Evolutionary conservation across 495 filamentous ascomycete species (phyloP).

Genomic region (Talaromyces thailandensis): DNA sequence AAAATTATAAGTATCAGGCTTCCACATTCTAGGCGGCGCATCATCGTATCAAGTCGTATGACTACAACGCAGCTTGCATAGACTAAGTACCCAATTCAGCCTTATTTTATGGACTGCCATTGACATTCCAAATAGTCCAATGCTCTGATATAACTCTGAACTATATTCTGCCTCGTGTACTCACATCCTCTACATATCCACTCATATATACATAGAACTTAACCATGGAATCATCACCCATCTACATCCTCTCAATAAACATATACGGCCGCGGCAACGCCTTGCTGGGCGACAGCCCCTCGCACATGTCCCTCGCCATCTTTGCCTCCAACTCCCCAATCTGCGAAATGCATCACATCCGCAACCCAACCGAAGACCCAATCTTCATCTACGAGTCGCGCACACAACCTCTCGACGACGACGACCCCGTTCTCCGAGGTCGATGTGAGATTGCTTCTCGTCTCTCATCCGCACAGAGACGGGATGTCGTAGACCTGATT

Average conservation of each 20-base stretch:
- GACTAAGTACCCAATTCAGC: background rate
- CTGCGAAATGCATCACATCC: slow-evolving; percentile 18
- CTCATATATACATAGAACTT: too few species aligned
- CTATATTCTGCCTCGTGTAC: too few species aligned
- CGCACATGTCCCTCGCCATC: slow-evolving; percentile 14
- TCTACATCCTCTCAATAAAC: slow-evolving; percentile 13
- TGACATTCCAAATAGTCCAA: background rate
- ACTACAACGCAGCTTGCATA: too few species aligned
- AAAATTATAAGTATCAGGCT: too few species aligned
- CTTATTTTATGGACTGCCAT: background rate
- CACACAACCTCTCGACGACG: slow-evolving; percentile 14
- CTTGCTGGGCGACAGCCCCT: slow-evolving; percentile 13
- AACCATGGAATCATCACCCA: background rate
- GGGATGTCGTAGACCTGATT: background rate
- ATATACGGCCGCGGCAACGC: slow-evolving; percentile 17
- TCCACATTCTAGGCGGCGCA: too few species aligned
- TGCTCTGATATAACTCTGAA: too few species aligned
- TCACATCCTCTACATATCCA: too few species aligned
- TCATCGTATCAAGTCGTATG: too few species aligned
- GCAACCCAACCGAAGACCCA: slow-evolving; percentile 9
- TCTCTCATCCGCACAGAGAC: slow-evolving; percentile 2
- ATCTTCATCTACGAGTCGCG: slow-evolving; percentile 18
- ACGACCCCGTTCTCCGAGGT: slow-evolving; percentile 10
- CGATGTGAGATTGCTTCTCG: slow-evolving; percentile 11
- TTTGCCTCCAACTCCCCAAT: slow-evolving; percentile 7